Percentiles rank a stretch among this genome's conserved stretches.
Evolutionary conservation across 768 basidiomycete genomes (phyloP).

Genomic region (Clathrus columnatus): DNA sequence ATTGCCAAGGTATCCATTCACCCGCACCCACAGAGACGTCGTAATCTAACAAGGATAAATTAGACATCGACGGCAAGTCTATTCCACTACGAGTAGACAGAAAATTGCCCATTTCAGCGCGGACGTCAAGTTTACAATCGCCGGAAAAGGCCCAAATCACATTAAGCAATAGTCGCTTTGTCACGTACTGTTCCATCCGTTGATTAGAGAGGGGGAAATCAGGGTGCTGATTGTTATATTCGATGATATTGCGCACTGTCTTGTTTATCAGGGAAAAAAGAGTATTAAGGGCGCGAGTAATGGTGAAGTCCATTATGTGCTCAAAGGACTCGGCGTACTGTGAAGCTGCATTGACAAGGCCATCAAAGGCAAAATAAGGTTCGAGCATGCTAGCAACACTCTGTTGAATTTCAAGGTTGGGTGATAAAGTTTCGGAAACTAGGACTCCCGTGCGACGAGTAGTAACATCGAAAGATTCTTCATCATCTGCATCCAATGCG

Average conservation of each 20-base stretch:
- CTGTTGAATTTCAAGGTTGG: constrained; percentile 66
- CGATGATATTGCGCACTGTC: constrained; percentile 84
- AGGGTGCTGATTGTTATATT: constrained; percentile 90
- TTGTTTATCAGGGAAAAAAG: constrained; percentile 97
- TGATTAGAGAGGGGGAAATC: constrained; percentile 88
- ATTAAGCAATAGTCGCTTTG: constrained; percentile 80
- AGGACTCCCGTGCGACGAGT: constrained; percentile 49
- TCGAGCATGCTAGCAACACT: constrained; percentile 67
- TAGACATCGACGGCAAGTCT: constrained; percentile 74
- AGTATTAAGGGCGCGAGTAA: constrained; percentile 85
- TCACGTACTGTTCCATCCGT: constrained; percentile 83
- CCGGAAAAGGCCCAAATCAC: constrained; percentile 98
- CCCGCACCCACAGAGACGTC: constrained; percentile 83
- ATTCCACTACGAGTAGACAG: constrained; percentile 79
- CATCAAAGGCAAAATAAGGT: constrained; percentile 74
- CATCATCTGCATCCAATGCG: constrained; percentile 85
- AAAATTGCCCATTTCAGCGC: constrained; percentile 85
- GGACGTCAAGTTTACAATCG: constrained; percentile 84
- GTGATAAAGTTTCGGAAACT: constrained; percentile 26
- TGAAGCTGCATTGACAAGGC: constrained; percentile 73
- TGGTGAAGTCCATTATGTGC: constrained; percentile 99
- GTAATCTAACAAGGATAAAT: constrained; percentile 86
- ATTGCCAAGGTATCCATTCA: constrained; percentile 90
- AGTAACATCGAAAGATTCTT: constrained; percentile 54
- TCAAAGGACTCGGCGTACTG: constrained; percentile 76